A percentile compares a stretch with the other conserved stretches of the same genome.
Evolutionary conservation across 108 stramenopile species (phyloP).

Genomic region (Fistulifera solaris): DNA sequence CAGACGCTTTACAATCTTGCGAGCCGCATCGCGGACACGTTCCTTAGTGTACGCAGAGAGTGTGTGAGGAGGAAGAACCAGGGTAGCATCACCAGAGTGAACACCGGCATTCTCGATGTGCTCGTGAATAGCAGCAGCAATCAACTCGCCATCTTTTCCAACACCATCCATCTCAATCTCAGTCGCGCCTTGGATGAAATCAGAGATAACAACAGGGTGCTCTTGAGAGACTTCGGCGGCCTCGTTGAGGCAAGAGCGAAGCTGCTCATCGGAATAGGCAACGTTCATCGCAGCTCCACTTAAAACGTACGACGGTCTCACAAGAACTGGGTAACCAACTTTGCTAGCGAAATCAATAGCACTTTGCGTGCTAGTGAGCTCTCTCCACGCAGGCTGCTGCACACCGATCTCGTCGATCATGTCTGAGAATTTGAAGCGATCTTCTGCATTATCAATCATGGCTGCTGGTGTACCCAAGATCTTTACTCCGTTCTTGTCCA

Average conservation of each 20-base stretch:
- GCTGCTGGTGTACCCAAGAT: slow-evolving; percentile 89
- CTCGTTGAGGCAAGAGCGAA: slow-evolving; percentile 77
- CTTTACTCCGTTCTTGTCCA: slow-evolving; percentile 85
- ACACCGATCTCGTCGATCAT: slow-evolving; percentile 96
- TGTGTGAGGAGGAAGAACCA: slow-evolving; percentile 85
- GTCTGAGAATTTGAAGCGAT: slow-evolving; percentile 92
- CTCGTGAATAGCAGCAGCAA: slow-evolving; percentile 93
- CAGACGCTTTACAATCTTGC: slow-evolving; percentile 85
- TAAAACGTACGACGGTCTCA: slow-evolving; percentile 95
- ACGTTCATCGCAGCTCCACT: slow-evolving; percentile 99
- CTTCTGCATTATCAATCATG: slow-evolving; percentile 98
- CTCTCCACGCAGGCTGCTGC: slow-evolving; percentile 93
- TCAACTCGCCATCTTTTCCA: slow-evolving; percentile 88
- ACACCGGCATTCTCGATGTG: slow-evolving; percentile 99
- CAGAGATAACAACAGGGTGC: slow-evolving; percentile 94
- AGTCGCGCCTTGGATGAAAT: slow-evolving; percentile 90
- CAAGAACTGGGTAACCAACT: slow-evolving; percentile 91
- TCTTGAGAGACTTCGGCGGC: slow-evolving; percentile 94
- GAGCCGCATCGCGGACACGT: slow-evolving; percentile 81
- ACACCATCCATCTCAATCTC: slow-evolving; percentile 99
- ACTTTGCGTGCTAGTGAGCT: slow-evolving; percentile 74
- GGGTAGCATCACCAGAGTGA: slow-evolving; percentile 94
- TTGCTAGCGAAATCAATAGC: slow-evolving; percentile 87
- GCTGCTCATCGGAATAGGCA: slow-evolving; percentile 85
- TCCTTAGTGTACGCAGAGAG: slow-evolving; percentile 74